These are phyloP conservation scores for Hemileccinum rubropunctum DNA, from an alignment of 768 basidiomycete species.

Conservation along the genomic window DNA sequence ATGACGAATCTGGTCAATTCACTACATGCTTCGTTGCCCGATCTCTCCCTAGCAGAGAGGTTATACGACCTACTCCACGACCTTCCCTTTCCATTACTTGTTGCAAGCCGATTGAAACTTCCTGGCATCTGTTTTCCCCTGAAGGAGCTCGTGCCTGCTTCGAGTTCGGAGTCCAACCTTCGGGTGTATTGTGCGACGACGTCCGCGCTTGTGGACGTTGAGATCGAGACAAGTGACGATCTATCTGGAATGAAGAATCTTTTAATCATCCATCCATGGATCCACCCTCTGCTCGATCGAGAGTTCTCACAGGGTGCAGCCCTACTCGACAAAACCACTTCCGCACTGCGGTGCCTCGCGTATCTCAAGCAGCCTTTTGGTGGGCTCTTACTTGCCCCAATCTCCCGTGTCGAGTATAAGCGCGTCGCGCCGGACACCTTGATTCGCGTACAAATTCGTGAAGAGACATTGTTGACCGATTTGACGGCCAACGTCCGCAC, in stretches of 20 bases:
- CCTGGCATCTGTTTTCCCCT: constrained; percentile 1
- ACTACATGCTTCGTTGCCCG: neutral
- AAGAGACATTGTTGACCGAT: neutral
- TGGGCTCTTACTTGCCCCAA: neutral
- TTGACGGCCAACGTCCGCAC: neutral
- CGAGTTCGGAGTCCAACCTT: too few relatives aligned
- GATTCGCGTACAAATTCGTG: neutral
- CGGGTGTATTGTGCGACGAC: neutral
- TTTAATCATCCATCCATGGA: constrained; percentile 4
- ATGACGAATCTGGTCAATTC: neutral
- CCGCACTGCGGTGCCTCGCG: neutral
- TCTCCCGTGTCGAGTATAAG: neutral
- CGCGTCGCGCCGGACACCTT: neutral
- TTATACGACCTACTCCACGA: neutral
- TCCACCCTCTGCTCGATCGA: neutral
- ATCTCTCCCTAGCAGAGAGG: neutral
- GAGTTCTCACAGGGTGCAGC: neutral
- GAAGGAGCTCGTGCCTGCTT: neutral
- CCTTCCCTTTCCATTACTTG: neutral
- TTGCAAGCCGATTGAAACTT: neutral
- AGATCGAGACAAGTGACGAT: constrained; percentile 1
- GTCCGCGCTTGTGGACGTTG: neutral
- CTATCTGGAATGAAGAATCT: neutral
- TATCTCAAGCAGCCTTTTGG: neutral
- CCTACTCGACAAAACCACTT: neutral